Percentiles rank a stretch among this genome's conserved stretches.
These are phyloP conservation scores for Kodamaea sagamina DNA, from an alignment of 805 yeast genomes.

Conservation along the genomic window DNA sequence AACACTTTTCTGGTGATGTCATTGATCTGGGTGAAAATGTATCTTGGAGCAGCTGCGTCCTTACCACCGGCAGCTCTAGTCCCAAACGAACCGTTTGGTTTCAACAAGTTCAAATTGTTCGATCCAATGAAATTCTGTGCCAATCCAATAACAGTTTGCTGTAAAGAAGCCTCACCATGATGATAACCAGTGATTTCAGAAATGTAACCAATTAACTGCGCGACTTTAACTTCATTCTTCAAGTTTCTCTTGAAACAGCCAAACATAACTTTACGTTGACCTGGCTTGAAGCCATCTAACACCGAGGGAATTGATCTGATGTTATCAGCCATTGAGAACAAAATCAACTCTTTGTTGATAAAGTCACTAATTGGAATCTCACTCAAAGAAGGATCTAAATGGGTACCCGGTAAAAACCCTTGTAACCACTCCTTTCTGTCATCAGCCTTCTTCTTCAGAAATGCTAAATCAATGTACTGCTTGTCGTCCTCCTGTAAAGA, in stretches of 20 bases:
- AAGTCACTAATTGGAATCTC: conserved; percentile 90
- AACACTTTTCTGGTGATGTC: conserved; percentile 76
- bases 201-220: conserved; percentile 87
- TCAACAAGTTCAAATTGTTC: conserved; percentile 78
- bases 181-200: conserved; percentile 90
- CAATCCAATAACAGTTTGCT: conserved; percentile 87
- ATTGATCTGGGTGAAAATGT: conserved; percentile 83
- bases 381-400: conserved; percentile 71
- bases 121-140: conserved; percentile 96
- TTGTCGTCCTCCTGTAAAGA: conserved; percentile 77
- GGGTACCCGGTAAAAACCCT: conserved; percentile 88
- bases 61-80: conserved; percentile 96
- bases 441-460: conserved; percentile 92
- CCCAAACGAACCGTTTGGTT: conserved; percentile 96
- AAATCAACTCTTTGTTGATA: conserved; percentile 90
- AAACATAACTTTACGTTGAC: conserved; percentile 89
- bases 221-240: conserved; percentile 78
- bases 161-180: conserved; percentile 88
- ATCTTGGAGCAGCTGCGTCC: conserved; percentile 98
- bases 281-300: conserved; percentile 94
- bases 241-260: conserved; percentile 85
- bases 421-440: conserved; percentile 97
- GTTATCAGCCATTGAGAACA: conserved; percentile 96
- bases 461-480: conserved; percentile 82
- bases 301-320: conserved; percentile 93